Base-by-base conservation (phyloP, 495 filamentous ascomycete species). In the Penicillium turbatum region DNA sequence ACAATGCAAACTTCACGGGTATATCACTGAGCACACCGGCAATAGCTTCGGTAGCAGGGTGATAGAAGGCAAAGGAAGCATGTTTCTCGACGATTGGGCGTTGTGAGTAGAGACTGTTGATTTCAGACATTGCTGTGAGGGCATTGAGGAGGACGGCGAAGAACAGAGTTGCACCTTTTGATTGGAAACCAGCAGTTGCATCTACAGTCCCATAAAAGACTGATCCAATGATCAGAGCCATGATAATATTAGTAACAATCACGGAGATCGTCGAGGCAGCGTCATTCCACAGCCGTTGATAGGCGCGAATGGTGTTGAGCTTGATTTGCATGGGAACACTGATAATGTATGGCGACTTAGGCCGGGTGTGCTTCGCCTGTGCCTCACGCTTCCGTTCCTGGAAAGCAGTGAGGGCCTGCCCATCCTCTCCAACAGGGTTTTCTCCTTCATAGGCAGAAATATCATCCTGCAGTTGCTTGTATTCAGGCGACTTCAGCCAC, bases 181-280 rank as follows among this genome's bases (percentile, higher is more conserved):
- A 77, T 70, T 79, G 86, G 72, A 96, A 91, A 21, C 68, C 79
- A 79, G 46, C 67, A 56, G 39, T 89, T 82, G 49, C 74, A 72
- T 26, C 65, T 17, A 79, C 68, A 5, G 91, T 71, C 52, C 91
- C 86, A 70, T 85, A 95, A 72, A 91, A 96, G 32, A 95, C 85
- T 48, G 81, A 86, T 31, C 86, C 83, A 57, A 95, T 83, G 61
- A 96, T 86, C 31, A 96, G 72, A 24, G 88, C 78, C 79, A 93
- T 86, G 59, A 82, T 65, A 41, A 80, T 73, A 59, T 95, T 90
- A 26, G 81, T 86, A 53, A 92, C 72, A 15, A 93, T 70, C 15
- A 80, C 73, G 0, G 84, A 82, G n/a, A 92, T 50, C 1, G 85
- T 86, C 24, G 90, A 70, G 51, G 78, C 83, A 35, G 84, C 79